Evolutionary conservation across 2,329 filamentous ascomycete genomes (phyloP), one percentile per base, ranked within the genome.

Genomic region (Paraphaeosphaeria sporulosa): DNA sequence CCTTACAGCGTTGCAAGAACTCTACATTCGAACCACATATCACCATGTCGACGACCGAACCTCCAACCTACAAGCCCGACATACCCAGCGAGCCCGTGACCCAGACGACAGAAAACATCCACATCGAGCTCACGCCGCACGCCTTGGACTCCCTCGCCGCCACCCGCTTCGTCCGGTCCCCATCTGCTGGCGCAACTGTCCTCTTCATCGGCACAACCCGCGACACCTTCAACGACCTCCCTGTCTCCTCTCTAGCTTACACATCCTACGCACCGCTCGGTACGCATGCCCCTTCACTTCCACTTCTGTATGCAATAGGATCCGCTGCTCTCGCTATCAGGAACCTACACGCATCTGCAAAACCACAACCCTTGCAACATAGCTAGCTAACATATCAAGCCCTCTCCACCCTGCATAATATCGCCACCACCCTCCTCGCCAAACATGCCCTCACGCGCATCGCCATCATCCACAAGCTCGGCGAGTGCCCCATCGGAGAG

Each of bases 401-500:
- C 10, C 30, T 94, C 7, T 82, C 84, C 40, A 90, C 89, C 1
- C 88, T 95, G 80, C 80, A 88, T 47, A 72, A 77, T 21, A 92
- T 95, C 68, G 87, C 87, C 43, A 79, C 81, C 6, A 76, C 82
- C 4, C 78, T 94, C 3, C 77, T 79, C 17, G 71, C 78, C 12
- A 88, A 87, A 66, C 88, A 96, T 75, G 79, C 77, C 0, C 85
- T 97, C 19, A 85, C 86, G 40, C 90, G 87, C 8, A 88, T 98
- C 60, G 88, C 90, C 52, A 91, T 98, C 76, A 84, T 91, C 15
- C 95, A 98, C 79, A 87, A 94, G 4, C 83, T 98, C 3, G 95
- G 95, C 0, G 84, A 87, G 21, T 94, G 97, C 17, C 92, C 92
- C 2, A 89, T 98, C 57, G 90, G 89, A n/a, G 92, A 97, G 78